phyloP scores from a whole-genome alignment of 192 early-diverging fungal species.

The Chytriomyces confervae region DNA sequence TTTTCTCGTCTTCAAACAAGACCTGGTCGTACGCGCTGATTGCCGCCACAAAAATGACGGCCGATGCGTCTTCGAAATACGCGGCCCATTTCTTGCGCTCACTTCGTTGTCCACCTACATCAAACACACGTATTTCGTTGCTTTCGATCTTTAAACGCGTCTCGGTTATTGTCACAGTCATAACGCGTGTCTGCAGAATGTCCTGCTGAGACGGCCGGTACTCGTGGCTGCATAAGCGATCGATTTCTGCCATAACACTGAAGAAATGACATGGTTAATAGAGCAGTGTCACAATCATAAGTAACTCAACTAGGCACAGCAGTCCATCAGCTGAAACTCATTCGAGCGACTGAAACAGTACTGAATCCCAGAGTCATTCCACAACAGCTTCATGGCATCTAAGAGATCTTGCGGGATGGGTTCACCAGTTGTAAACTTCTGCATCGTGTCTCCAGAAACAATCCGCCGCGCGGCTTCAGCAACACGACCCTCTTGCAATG shows the following conservation, averaged over 20 bases:
- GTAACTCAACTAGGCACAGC: slow-evolving; percentile 42
- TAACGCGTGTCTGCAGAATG: slow-evolving; percentile 69
- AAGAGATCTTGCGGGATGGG: slow-evolving; percentile 24
- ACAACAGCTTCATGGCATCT: slow-evolving; percentile 29
- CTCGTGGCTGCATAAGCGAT: slow-evolving; percentile 23
- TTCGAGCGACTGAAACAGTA: slow-evolving; percentile 41
- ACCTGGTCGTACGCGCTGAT: slow-evolving; percentile 67
- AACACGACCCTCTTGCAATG: background rate
- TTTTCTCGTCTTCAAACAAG: slow-evolving; percentile 57
- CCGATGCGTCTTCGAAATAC: slow-evolving; percentile 67
- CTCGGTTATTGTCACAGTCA: slow-evolving; percentile 73
- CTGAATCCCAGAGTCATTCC: slow-evolving; percentile 50
- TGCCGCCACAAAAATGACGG: slow-evolving; percentile 69
- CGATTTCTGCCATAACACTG: slow-evolving; percentile 19
- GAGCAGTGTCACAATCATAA: background rate
- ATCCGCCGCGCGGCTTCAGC: background rate
- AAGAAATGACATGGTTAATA: background rate
- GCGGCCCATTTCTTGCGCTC: slow-evolving; percentile 68
- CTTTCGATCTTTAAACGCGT: slow-evolving; percentile 63
- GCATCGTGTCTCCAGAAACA: slow-evolving; percentile 12
- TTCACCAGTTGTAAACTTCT: background rate
- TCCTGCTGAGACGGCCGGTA: slow-evolving; percentile 71
- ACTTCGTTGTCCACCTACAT: slow-evolving; percentile 71
- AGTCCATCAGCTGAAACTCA: slow-evolving; percentile 54
- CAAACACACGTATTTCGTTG: slow-evolving; percentile 58